These are phyloP conservation scores for Euptelea pleiosperma DNA, from an alignment of 164 flowering plant species.

Conservation along the genomic window DNA sequence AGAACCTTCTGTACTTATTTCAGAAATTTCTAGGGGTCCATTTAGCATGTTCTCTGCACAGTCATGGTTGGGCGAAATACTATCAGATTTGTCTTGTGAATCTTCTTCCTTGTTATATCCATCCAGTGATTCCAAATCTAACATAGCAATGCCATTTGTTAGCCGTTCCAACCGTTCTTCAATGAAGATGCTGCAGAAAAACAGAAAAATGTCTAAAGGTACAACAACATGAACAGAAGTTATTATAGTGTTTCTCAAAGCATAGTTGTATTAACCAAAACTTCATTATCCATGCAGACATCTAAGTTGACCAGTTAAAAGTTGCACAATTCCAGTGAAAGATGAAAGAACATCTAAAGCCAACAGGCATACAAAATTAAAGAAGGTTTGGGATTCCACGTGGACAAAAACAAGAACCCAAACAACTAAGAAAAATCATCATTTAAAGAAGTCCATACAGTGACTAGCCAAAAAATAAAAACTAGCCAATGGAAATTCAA, in stretches of 20 bases:
- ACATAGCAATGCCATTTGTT: slow-evolving; percentile 49
- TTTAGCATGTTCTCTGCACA: slow-evolving; percentile 24
- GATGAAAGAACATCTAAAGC: background rate
- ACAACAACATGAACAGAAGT: slow-evolving; percentile 1
- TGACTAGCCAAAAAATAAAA: no score
- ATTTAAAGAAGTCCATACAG: background rate
- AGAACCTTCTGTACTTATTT: slow-evolving; percentile 32
- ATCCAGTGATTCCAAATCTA: slow-evolving; percentile 45
- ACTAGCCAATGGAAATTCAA: no score
- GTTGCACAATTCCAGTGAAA: background rate
- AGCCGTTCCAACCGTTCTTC: slow-evolving; percentile 91
- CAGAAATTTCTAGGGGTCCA: slow-evolving; percentile 29
- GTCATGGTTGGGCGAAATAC: slow-evolving; percentile 18
- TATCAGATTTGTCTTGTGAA: slow-evolving; percentile 28
- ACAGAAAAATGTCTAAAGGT: slow-evolving; percentile 7
- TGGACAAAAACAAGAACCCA: background rate
- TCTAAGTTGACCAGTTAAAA: background rate
- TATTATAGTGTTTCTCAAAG: background rate
- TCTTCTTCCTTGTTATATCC: slow-evolving; percentile 25
- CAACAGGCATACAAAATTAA: background rate
- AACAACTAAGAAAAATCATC: background rate
- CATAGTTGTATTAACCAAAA: background rate
- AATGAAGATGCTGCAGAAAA: slow-evolving; percentile 66
- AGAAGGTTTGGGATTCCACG: no score
- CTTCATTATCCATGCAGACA: background rate